A percentile compares a stretch with the other conserved stretches of the same genome.
Conservation (phyloP, 805 yeast genomes). For the Clavispora carvajalis region DNA sequence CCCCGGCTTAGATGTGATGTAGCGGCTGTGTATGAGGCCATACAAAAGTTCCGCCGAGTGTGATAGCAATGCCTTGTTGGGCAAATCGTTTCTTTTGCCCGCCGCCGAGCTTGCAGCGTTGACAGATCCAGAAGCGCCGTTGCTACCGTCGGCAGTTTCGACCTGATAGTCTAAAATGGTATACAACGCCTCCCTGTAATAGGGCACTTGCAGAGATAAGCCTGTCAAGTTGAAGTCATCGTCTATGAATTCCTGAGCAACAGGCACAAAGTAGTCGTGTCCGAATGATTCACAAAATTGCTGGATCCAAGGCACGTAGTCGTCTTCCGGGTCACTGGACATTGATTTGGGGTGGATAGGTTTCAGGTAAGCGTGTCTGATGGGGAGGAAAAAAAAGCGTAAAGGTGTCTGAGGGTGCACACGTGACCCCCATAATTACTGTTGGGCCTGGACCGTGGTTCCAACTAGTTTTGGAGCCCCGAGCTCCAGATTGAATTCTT, state of each 20-base stretch:
- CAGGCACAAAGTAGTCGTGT: slow-evolving; percentile 89
- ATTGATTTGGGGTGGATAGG: slow-evolving; percentile 10
- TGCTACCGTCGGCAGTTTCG: slow-evolving; percentile 36
- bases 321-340: slow-evolving; percentile 46
- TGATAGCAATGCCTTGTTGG: slow-evolving; percentile 71
- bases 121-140: slow-evolving; percentile 4
- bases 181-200: slow-evolving; percentile 87
- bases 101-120: slow-evolving; percentile 11
- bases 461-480: no score
- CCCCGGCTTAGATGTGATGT: slow-evolving; percentile 83
- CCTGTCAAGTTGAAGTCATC: slow-evolving; percentile 97
- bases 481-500: no score
- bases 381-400: not conserved
- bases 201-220: slow-evolving; percentile 76
- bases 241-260: slow-evolving; percentile 86
- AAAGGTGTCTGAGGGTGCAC: not conserved
- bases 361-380: not conserved
- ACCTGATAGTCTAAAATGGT: slow-evolving; percentile 81
- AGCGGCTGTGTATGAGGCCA: slow-evolving; percentile 92
- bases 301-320: slow-evolving; percentile 74
- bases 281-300: slow-evolving; percentile 75
- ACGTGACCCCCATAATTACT: not conserved
- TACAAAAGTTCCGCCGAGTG: slow-evolving; percentile 89
- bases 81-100: slow-evolving; percentile 50
- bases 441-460: no score